Base-by-base conservation (phyloP, 2,329 filamentous ascomycete species). In the Verticillium klebahnii region DNA sequence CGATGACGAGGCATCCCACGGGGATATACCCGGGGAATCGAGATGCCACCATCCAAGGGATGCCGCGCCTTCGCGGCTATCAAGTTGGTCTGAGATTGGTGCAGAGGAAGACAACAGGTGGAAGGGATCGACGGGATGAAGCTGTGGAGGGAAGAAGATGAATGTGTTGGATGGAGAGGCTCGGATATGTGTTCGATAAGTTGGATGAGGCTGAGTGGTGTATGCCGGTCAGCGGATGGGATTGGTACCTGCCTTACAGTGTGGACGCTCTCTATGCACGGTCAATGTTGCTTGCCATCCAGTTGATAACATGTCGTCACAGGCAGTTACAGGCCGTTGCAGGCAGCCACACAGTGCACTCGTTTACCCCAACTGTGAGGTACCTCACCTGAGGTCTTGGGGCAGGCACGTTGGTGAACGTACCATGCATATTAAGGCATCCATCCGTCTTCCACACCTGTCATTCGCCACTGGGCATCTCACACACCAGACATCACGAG, bases 1-100 rank as follows among this genome's bases (percentile, higher is more conserved):
- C 61, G 57, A 80, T 64, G 17, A 65, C 63, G 1, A 81, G 65
- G 62, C 74, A 77, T 58, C 80, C 80, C 23, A 71, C 70, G 1
- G 78, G 77, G 59, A 82, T 77, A 63, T 78, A 78, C 40, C 45
- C 45, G 59, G 61, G 55, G 55, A 61, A 39, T 61, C 59, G 45
- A 19, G 45, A 25, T 14, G 45, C 45, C 6, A 52, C 11, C 45
- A 23, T 52, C 45, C n/a, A 19, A 12, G 45, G 37, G 17, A 40
- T 15, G 15, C 45, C 19, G 19, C 45, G 19, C 45, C 4, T n/a
- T 23, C 45, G 45, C 45, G 19, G 19, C 19, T 52, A 19, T 19
- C 9, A 52, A 52, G 19, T 52, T 23, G 19, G 23, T 5, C 14
- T 36, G 19, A 14, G 19, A 15, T 52, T n/a, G 23, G 9, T 15